Percentiles rank a stretch among this genome's conserved stretches.
Conservation (phyloP, 1,284 basidiomycete species). For the Mrakiaceae sp. region DNA sequence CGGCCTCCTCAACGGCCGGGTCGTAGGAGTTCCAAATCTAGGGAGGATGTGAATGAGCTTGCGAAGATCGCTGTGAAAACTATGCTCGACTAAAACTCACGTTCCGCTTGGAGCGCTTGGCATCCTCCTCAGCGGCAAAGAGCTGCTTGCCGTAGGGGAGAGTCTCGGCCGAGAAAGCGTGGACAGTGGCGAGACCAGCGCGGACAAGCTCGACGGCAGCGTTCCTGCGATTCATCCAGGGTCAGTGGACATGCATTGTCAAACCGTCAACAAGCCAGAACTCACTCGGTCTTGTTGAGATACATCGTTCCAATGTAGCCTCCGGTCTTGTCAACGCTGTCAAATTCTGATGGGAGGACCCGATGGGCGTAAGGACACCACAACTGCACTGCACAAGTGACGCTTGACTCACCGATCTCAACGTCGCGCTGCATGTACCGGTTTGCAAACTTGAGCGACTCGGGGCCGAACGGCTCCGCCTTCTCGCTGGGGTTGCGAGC, state of each 20-base stretch:
- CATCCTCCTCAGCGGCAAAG: slow-evolving; percentile 71
- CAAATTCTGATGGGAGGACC: slow-evolving; percentile 5
- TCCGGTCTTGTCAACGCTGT: slow-evolving; percentile 13
- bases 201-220: slow-evolving; percentile 69
- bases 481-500: slow-evolving; percentile 73
- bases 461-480: slow-evolving; percentile 75
- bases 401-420: slow-evolving; percentile 50
- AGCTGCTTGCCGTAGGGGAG: slow-evolving; percentile 68
- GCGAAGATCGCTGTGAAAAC: background rate
- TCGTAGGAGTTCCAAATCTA: slow-evolving; percentile 77
- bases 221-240: slow-evolving; percentile 38
- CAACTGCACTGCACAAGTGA: background rate
- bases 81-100: slow-evolving; percentile 39
- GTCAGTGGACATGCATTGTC: too few relatives aligned
- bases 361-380: background rate
- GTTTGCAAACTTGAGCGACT: slow-evolving; percentile 70
- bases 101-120: slow-evolving; percentile 62
- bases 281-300: slow-evolving; percentile 46
- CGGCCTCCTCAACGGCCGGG: slow-evolving; percentile 46
- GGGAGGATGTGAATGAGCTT: slow-evolving; percentile 15
- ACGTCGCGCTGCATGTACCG: slow-evolving; percentile 88
- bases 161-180: slow-evolving; percentile 73
- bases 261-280: too few relatives aligned
- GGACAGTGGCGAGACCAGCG: slow-evolving; percentile 71
- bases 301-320: slow-evolving; percentile 85